Conservation (phyloP, 805 yeast genomes). For the Wickerhamiella sergipiensis region DNA sequence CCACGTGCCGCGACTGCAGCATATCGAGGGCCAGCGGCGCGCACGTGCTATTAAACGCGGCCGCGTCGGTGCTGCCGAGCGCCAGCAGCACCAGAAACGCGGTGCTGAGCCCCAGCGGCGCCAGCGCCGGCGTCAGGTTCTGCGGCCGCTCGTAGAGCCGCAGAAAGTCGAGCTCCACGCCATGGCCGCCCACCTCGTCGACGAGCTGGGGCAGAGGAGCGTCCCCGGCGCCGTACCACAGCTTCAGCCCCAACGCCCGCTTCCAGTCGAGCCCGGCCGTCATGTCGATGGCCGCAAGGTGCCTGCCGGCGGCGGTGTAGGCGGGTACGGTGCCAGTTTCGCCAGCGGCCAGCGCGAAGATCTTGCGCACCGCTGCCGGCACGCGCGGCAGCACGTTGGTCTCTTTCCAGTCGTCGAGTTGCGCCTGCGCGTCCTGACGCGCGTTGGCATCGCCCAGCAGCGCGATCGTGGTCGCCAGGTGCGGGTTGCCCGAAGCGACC, state of each 20-base stretch:
- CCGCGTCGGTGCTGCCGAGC: constrained; percentile 1
- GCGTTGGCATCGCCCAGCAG: constrained; percentile 52
- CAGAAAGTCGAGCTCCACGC: constrained; percentile 11
- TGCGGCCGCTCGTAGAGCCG: constrained; percentile 8
- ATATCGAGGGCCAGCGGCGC: constrained; percentile 6
- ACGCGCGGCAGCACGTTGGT: constrained; percentile 30
- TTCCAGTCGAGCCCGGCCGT: constrained; percentile 49
- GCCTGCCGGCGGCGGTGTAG: constrained; percentile 17
- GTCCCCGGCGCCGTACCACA: constrained; percentile 42
- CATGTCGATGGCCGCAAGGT: constrained; percentile 12
- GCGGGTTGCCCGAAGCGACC: constrained; percentile 45
- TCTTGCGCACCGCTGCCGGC: constrained; percentile 41
- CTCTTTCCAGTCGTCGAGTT: constrained; percentile 52
- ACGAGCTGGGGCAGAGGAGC: constrained; percentile 6
- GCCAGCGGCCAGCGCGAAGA: constrained; percentile 48
- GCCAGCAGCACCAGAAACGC: constrained; percentile 16
- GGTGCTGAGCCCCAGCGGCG: constrained; percentile 7
- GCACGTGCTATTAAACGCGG: constrained; percentile 9
- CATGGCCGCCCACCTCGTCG: background rate
- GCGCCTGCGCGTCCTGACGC: constrained; percentile 40
- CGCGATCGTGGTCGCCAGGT: constrained; percentile 57
- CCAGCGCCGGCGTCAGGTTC: constrained; percentile 7
- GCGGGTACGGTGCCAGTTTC: constrained; percentile 18
- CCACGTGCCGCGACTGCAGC: constrained; percentile 33
- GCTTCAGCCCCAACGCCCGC: constrained; percentile 39